Conservation (phyloP, 1,139 yeast genomes). For the Suhomyces guaymorum region DNA sequence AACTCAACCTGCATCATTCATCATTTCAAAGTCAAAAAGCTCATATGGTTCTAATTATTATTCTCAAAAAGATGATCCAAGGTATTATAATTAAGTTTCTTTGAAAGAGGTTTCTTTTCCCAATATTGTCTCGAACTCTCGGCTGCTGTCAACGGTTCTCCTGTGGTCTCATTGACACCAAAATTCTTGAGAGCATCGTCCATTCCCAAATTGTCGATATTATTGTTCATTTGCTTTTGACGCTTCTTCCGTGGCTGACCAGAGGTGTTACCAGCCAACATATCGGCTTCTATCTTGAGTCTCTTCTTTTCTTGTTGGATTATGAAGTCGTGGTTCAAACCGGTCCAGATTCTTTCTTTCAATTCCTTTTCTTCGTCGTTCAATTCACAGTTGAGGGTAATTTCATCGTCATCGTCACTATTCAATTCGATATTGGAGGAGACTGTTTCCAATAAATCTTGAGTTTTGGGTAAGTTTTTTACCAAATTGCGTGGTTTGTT, state of each 20-base stretch:
- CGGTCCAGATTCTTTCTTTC: slow-evolving; percentile 86
- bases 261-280: slow-evolving; percentile 70
- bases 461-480: slow-evolving; percentile 55
- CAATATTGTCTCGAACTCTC: slow-evolving; percentile 75
- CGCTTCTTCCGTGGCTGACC: slow-evolving; percentile 44
- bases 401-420: slow-evolving; percentile 76
- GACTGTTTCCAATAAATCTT: slow-evolving; percentile 51
- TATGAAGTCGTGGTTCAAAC: slow-evolving; percentile 81
- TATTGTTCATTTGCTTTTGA: slow-evolving; percentile 23
- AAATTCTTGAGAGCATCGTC: slow-evolving; percentile 39
- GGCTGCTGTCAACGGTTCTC: slow-evolving; percentile 58
- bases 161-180: slow-evolving; percentile 43
- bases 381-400: slow-evolving; percentile 57
- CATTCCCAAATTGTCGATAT: slow-evolving; percentile 25
- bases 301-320: slow-evolving; percentile 84
- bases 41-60: too few relatives aligned
- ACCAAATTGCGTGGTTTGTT: slow-evolving; percentile 59
- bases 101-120: slow-evolving; percentile 71
- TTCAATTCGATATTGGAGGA: slow-evolving; percentile 58
- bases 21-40: too few relatives aligned
- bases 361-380: slow-evolving; percentile 64
- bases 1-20: background rate
- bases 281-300: slow-evolving; percentile 84
- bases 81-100: slow-evolving; percentile 84
- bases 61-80: slow-evolving; percentile 59